These are phyloP conservation scores for Blumeria hordei DNA, from an alignment of 2,329 filamentous ascomycete species.

Conservation along the genomic window DNA sequence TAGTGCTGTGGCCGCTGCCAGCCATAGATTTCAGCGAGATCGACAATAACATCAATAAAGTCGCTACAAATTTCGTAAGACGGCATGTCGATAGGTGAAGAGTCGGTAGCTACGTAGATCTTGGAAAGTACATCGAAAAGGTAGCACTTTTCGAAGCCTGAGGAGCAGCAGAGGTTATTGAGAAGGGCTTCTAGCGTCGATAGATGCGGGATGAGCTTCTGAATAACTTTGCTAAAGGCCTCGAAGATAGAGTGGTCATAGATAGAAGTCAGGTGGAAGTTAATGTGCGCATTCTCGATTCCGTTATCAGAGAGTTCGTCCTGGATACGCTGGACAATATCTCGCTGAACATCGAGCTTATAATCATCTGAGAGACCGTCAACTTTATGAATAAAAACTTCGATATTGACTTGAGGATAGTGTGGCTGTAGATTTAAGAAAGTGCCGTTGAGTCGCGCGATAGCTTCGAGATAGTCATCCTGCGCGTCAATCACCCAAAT, in stretches of 20 bases:
- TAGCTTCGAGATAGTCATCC: conserved; percentile 87
- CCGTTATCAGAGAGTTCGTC: conserved; percentile 87
- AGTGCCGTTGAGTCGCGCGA: conserved; percentile 64
- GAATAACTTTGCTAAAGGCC: conserved; percentile 93
- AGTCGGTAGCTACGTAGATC: conserved; percentile 95
- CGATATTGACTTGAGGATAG: conserved; percentile 86
- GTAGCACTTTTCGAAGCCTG: conserved; percentile 92
- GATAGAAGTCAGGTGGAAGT: conserved; percentile 89
- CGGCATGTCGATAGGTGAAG: conserved; percentile 74
- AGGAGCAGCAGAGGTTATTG: conserved; percentile 79
- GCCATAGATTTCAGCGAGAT: conserved; percentile 87
- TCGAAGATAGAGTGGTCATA: conserved; percentile 98
- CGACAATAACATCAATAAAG: conserved; percentile 95
- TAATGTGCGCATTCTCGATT: conserved; percentile 79
- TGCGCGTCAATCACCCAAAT: conserved; percentile 99
- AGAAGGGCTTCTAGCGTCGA: conserved; percentile 83
- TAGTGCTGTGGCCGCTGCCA: conserved; percentile 36
- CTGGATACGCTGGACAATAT: conserved; percentile 88
- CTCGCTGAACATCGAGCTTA: conserved; percentile 83
- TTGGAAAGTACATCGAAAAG: conserved; percentile 95
- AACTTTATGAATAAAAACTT: conserved; percentile 98
- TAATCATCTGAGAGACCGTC: conserved; percentile 95
- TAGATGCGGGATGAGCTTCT: conserved; percentile 84
- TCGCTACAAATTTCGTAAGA: conserved; percentile 97
- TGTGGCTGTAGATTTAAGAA: conserved; percentile 72